Evolutionary conservation across 2,329 filamentous ascomycete genomes (phyloP), one percentile per base, ranked within the genome.

Genomic region (Epichloe sibirici): DNA sequence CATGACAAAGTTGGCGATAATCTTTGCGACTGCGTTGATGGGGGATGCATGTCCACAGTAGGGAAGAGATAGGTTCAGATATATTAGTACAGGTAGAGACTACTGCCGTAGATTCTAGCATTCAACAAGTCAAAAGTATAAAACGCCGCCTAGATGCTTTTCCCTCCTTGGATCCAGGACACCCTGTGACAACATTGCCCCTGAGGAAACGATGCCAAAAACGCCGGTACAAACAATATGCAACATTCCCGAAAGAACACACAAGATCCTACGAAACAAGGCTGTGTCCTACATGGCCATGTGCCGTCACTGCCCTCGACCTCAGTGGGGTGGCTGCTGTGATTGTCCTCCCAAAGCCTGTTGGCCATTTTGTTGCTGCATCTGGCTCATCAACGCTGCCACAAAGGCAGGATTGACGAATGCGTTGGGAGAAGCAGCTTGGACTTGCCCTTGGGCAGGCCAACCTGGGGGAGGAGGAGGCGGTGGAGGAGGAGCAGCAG

Each of bases 351-450:
- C 58, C 60, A 62, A 66, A 35, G 56, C 58, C 25, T 62, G 60
- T 55, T 49, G 47, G 1, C 63, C 61, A 23, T 62, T 61, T 45
- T 67, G 64, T 47, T 62, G 61, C 56, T 71, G 69, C 63, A 72
- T 70, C 53, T 74, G 72, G 40, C 62, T 68, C 65, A 76, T 71
- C 38, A 75, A 56, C 4, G 71, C 73, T 42, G 75, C 73, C 53
- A 83, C 71, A 61, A 83, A 76, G 1, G 76, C 73, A 3, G 80
- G 80, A 57, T 81, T 82, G 54, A 81, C 73, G 57, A 78, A 78
- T 9, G 74, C 68, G 7, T 56, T 73, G 47, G 69, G 45, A 64
- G 64, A 38, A 15, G 70, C 62, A 42, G 69, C 57, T 45, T 58
- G 57, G 38, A 55, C 59, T 53, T 65, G 66, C 17, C 49, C 47